phyloP scores from a whole-genome alignment of 768 basidiomycete species.

The Xanthoconium purpureum region DNA sequence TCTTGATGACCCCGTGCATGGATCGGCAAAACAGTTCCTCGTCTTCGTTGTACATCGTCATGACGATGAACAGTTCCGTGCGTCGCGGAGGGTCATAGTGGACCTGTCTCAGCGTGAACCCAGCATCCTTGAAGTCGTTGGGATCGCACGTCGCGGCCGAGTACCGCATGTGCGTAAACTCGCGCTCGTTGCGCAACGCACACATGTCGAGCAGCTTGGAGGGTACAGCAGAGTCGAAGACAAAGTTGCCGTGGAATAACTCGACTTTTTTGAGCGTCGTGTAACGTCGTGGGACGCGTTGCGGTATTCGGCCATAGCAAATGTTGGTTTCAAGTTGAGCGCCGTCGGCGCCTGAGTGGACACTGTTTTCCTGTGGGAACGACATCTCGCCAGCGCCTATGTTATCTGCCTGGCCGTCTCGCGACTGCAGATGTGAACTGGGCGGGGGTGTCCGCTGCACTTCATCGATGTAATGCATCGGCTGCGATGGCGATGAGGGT shows the following conservation, averaged over 20 bases:
- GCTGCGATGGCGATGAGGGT: slow-evolving; percentile 22
- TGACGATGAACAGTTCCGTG: slow-evolving; percentile 94
- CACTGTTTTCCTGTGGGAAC: slow-evolving; percentile 48
- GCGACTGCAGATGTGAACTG: slow-evolving; percentile 29
- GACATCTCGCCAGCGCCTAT: slow-evolving; percentile 66
- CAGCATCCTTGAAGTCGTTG: slow-evolving; percentile 77
- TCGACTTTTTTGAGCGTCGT: slow-evolving; percentile 94
- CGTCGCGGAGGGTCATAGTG: slow-evolving; percentile 87
- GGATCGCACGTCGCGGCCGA: slow-evolving; percentile 95
- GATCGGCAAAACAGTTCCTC: slow-evolving; percentile 89
- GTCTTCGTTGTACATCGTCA: slow-evolving; percentile 98
- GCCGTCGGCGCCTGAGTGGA: slow-evolving; percentile 30
- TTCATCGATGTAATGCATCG: slow-evolving; percentile 15
- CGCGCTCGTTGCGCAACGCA: slow-evolving; percentile 70
- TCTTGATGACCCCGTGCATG: slow-evolving; percentile 95
- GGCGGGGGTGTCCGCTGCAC: slow-evolving; percentile 15
- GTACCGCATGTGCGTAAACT: slow-evolving; percentile 96
- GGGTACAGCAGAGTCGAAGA: slow-evolving; percentile 86
- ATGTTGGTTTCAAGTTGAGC: slow-evolving; percentile 52
- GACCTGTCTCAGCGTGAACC: slow-evolving; percentile 87
- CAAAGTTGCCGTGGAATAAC: slow-evolving; percentile 92
- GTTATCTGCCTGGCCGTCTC: slow-evolving; percentile 42
- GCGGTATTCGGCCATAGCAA: slow-evolving; percentile 90
- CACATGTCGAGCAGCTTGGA: slow-evolving; percentile 86
- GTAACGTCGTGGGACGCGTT: slow-evolving; percentile 82